phyloP scores from a whole-genome alignment of 305 asterid genomes.

The Fraxinus platypoda region DNA sequence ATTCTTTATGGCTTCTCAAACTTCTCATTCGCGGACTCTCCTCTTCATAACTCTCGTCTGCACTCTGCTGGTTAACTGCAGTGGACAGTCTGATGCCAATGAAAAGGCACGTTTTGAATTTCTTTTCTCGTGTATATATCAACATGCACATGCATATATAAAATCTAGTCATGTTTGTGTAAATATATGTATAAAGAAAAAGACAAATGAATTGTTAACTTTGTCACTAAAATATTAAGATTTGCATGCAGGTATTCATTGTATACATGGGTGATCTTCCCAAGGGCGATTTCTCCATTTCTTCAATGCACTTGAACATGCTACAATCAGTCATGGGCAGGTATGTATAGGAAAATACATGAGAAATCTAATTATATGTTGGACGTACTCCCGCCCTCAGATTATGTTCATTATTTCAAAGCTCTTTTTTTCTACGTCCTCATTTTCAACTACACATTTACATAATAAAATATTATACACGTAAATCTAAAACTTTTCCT shows the following conservation, averaged over 20 bases:
- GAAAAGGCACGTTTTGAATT: conserved; percentile 30
- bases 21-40: conserved; percentile 25
- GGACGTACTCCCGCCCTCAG: not conserved
- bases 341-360: conserved; percentile 14
- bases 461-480: too few species aligned
- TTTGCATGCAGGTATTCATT: conserved; percentile 27
- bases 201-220: too few species aligned
- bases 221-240: not conserved
- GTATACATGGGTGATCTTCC: conserved; percentile 56
- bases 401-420: too few species aligned
- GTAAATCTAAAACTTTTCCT: too few species aligned
- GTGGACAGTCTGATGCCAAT: conserved; percentile 24
- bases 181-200: not conserved
- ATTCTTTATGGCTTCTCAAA: conserved; percentile 22
- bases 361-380: too few species aligned
- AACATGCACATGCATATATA: not conserved
- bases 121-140: not conserved
- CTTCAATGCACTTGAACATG: conserved; percentile 40
- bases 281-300: conserved; percentile 34
- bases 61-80: conserved; percentile 25
- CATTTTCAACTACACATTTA: too few species aligned
- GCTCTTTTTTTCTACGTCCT: too few species aligned
- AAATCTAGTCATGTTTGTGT: not conserved
- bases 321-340: conserved; percentile 45
- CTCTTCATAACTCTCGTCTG: conserved; percentile 21